A percentile compares a stretch with the other conserved stretches of the same genome.
Evolutionary conservation across 306 rosid genomes (phyloP).

Genomic region (Datisca glomerata): DNA sequence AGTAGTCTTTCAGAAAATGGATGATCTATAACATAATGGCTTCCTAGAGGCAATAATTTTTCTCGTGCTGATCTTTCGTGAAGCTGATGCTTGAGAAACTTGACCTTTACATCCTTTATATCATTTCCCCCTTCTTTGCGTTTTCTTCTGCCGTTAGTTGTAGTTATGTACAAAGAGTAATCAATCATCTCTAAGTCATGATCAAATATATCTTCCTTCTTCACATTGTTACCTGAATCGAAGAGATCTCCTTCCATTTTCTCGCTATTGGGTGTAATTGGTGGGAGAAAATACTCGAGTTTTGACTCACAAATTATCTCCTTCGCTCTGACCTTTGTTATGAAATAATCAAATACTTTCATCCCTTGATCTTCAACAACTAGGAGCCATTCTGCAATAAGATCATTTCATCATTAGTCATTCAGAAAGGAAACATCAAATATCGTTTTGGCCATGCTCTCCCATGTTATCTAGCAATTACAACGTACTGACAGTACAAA

Average conservation of each 20-base stretch:
- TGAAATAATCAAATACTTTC: slow-evolving; percentile 31
- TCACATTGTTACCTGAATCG: slow-evolving; percentile 12
- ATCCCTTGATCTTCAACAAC: slow-evolving; percentile 48
- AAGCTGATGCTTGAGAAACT: slow-evolving; percentile 42
- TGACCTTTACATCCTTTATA: slow-evolving; percentile 25
- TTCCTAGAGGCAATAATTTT: slow-evolving; percentile 5
- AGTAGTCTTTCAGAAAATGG: no score
- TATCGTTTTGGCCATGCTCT: background rate
- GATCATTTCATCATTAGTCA: slow-evolving; percentile 1
- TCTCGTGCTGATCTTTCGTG: slow-evolving; percentile 31
- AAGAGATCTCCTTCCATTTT: slow-evolving; percentile 14
- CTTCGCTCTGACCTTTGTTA: slow-evolving; percentile 35
- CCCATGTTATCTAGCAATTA: slow-evolving; percentile 3
- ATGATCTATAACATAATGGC: no score
- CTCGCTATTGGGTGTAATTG: slow-evolving; percentile 15
- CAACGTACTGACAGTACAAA: background rate
- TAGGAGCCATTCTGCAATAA: slow-evolving; percentile 58
- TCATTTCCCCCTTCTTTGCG: slow-evolving; percentile 51
- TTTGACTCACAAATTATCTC: slow-evolving; percentile 29
- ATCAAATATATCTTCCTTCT: slow-evolving; percentile 18
- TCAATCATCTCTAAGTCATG: slow-evolving; percentile 59
- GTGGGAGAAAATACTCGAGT: slow-evolving; percentile 24
- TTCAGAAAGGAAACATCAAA: background rate
- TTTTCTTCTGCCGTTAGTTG: slow-evolving; percentile 35
- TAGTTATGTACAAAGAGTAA: slow-evolving; percentile 15